These are phyloP conservation scores for Coemansia javaensis DNA, from an alignment of 192 early-diverging fungal species.

Conservation along the genomic window DNA sequence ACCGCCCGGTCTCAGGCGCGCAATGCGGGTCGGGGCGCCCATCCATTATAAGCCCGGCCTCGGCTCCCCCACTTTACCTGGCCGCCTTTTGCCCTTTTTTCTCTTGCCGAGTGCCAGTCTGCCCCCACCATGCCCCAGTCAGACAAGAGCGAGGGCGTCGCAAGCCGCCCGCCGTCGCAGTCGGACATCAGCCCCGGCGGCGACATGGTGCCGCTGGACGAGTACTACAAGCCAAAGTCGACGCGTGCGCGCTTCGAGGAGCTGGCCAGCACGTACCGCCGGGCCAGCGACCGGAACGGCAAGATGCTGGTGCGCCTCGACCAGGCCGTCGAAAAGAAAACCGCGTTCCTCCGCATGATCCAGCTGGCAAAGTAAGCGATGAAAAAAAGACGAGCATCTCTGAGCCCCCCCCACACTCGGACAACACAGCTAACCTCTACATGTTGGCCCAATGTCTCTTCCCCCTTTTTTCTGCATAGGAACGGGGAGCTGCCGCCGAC, in stretches of 20 bases:
- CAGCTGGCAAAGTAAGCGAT: slow-evolving; percentile 20
- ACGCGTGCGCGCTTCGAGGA: slow-evolving; percentile 47
- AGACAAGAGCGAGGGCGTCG: slow-evolving; percentile 3
- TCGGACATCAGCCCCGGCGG: slow-evolving; percentile 36
- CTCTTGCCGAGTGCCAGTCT: neutral
- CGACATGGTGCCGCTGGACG: slow-evolving; percentile 16
- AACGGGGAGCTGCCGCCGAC: slow-evolving; percentile 33
- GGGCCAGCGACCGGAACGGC: slow-evolving; percentile 18
- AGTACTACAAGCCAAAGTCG: slow-evolving; percentile 31
- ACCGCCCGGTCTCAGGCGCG: no score
- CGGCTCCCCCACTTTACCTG: no score
- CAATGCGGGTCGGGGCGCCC: no score
- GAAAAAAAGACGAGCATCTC: no score
- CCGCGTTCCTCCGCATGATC: slow-evolving; percentile 19
- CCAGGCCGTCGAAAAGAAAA: slow-evolving; percentile 9
- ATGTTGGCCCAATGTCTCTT: neutral
- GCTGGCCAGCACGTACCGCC: slow-evolving; percentile 42
- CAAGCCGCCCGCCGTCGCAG: slow-evolving; percentile 15
- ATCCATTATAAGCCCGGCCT: no score
- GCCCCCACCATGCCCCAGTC: neutral
- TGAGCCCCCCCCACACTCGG: no score
- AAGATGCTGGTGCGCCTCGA: slow-evolving; percentile 18
- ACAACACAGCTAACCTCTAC: no score
- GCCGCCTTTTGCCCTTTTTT: neutral
- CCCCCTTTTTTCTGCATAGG: neutral